These are phyloP conservation scores for Raphanus sativus DNA, from an alignment of 345 rosid species.

Conservation along the genomic window DNA sequence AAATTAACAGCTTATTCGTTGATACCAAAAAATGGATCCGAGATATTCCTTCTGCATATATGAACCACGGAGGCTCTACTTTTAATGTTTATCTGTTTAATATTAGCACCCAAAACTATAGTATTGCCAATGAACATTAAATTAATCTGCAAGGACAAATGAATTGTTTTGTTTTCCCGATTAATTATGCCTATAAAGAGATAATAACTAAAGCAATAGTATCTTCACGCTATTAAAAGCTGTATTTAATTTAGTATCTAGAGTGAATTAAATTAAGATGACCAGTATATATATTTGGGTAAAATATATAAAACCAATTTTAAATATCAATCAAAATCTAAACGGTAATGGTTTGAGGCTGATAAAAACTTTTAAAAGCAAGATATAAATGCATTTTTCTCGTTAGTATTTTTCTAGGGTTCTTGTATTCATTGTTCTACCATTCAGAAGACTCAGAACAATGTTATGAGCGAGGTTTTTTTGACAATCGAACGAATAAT, in stretches of 20 bases:
- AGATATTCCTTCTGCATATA: constrained; percentile 45
- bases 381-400: background rate
- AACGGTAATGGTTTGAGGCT: background rate
- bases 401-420: background rate
- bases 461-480: background rate
- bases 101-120: constrained; percentile 14
- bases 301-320: background rate
- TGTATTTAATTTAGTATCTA: background rate
- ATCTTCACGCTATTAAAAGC: background rate
- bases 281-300: background rate
- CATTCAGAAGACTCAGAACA: background rate
- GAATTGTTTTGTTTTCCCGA: constrained; percentile 31
- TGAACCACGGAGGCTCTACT: constrained; percentile 45
- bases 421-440: background rate
- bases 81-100: constrained; percentile 21
- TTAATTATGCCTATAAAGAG: background rate
- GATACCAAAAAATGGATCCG: constrained; percentile 35
- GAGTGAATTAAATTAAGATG: background rate
- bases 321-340: background rate
- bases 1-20: constrained; percentile 26
- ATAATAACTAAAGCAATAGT: background rate
- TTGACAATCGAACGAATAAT: background rate
- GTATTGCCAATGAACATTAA: background rate
- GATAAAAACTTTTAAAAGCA: background rate
- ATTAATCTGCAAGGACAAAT: constrained; percentile 21